Evolutionary conservation across 306 rosid species (phyloP), one percentile per base, ranked within the genome.

Genomic region (Corylus heterophylla): DNA sequence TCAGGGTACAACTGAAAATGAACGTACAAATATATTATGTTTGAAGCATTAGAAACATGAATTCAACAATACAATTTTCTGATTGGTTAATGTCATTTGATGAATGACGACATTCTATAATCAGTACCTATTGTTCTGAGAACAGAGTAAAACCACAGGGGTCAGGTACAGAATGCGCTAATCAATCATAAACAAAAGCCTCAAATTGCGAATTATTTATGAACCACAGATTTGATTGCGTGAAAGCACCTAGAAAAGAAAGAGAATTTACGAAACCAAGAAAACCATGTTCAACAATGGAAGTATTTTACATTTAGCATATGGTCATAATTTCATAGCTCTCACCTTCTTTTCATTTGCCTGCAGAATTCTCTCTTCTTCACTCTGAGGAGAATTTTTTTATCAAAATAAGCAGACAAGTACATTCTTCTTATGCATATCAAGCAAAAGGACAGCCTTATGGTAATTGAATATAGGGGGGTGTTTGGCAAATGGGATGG

Each of bases 311-410:
- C 17, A 77, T 9, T 51, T 39, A 39, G 13, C 64, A 56, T 45
- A 74, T 7, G 55, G 54, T 74, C 62, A 74, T 62, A 25, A 79
- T 49, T n/a, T 66, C 63, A 71, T 16, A 12, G 54, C 52, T 66
- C 89, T 78, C 62, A 91, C 98, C 87, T 58, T 85, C 62, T 77
- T 85, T 66, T 86, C 93, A 48, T 83, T 75, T 9, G 80, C 85
- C 84, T 91, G 98, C 74, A 39, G 88, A 84, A 83, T 71, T 75
- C 99, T 89, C 91, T 96, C 98, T 83, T 90, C 96, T 92, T 93
- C 98, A 67, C 83, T 75, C 99, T 96, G 80, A 82, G 69, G 80
- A 58, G 74, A 10, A 80, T 83, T 76, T 14, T 25, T 45, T 55
- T 70, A 45, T 6, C 42, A 67, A 78, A 78, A 71, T 76, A 81